Base-by-base conservation (phyloP, 176 grass and related monocot species). In the Triticum turgidum region DNA sequence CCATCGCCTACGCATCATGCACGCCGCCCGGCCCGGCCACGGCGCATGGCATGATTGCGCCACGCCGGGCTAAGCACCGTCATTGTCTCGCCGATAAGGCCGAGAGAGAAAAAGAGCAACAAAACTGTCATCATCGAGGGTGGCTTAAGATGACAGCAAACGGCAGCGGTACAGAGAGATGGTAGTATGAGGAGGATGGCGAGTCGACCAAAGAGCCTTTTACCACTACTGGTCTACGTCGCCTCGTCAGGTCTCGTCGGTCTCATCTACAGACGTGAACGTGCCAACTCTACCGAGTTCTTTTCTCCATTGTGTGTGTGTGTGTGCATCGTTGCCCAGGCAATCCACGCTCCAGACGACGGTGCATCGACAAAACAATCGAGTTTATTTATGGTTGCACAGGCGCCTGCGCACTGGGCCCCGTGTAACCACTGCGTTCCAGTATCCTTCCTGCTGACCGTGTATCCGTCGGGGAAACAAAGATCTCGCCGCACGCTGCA, bases 131-230 rank as follows among this genome's bases (percentile, higher is more conserved):
- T 68, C 64, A 33, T 82, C 63, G 68, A 62, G 21, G n/a, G 42
- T 89, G 77, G 42, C 83, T 85, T 81, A 67, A 67, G 69, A 76
- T 35, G 88, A 54, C 82, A 75, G 87, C 82, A 85, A 89, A 29
- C 80, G 12, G 20, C 47, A 4, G 58, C 13, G 37, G 20, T 15
- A 44, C 67, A 9, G 32, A 56, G 39, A 68, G 29, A 30, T 30
- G 29, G 29, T 35, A 33, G 3, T 18, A 11, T 18, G 47, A 38
- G 15, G 11, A 45, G 22, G 45, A 41, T 54, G 64, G 27, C 41
- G 42, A 68, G 69, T 81, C 63, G 52, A 27, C 21, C n/a, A 3
- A 4, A 12, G 69, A 44, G 21, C 21, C 13, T 27, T 1, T 2
- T 14, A 9, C n/a, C 25, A 7, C 2, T 54, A 14, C 29, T 32